Evolutionary conservation across 2,329 filamentous ascomycete genomes (phyloP), one percentile per base, ranked within the genome.

Genomic region (Ophiostoma fasciatum): DNA sequence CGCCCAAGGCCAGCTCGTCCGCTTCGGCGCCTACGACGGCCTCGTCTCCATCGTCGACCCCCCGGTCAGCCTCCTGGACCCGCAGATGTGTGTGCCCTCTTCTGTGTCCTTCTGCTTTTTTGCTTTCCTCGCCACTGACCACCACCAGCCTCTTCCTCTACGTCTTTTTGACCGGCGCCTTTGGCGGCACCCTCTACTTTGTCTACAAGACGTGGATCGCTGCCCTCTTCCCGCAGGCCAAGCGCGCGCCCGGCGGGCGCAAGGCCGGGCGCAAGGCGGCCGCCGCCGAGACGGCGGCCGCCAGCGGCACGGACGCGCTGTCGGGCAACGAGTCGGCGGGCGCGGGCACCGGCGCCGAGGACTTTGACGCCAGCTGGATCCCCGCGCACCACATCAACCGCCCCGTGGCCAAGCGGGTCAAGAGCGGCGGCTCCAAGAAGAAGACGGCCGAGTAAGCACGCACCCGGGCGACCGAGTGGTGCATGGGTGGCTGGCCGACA

Each of bases 181-280:
- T 93, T 56, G 74, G 62, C 46, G 85, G 81, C 43, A 84, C 78
- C 36, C 73, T 80, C 56, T 94, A 88, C 74, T 94, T 94, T 61
- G 84, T 94, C 63, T 98, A 98, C 74, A 90, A 80, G 66, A 93
- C 88, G 52, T 96, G 88, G 85, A 81, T 98, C 61, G 82, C 85
- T 51, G 78, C 85, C 12, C 81, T 98, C 55, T 94, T 96, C 69
- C 88, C 90, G 33, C 84, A 94, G 68, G 77, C 79, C 47, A 82
- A 84, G 65, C 74, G 76, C 44, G 63, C 70, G 39, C 64, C 63
- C 50, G 61, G 68, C 21, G 61, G 69, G 46, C 71, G 67, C 52
- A 74, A 75, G 54, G n/a, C n/a, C n/a, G 58, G 59, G 48, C 82
- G 82, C 68, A 80, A 81, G 62, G 69, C 73, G 40, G 39, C 33